phyloP scores from a whole-genome alignment of 2,329 filamentous ascomycete species.

The Amphichorda felina region DNA sequence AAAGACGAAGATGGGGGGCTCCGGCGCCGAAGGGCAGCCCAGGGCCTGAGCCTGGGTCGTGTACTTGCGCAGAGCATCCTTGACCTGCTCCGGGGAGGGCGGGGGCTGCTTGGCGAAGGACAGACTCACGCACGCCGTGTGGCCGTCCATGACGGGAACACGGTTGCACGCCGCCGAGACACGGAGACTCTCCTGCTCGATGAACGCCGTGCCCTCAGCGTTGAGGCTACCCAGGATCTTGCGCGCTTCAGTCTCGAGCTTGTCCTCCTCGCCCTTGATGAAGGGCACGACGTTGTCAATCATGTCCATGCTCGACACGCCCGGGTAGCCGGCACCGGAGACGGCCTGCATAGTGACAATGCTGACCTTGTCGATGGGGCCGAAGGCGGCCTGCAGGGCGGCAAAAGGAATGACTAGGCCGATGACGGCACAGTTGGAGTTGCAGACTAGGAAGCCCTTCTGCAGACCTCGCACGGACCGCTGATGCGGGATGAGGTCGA shows the following conservation, averaged over 20 bases:
- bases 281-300: slow-evolving; percentile 93
- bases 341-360: slow-evolving; percentile 94
- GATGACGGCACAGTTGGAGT: slow-evolving; percentile 96
- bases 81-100: slow-evolving; percentile 65
- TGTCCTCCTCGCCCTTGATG: slow-evolving; percentile 90
- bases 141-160: slow-evolving; percentile 89
- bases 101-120: slow-evolving; percentile 65
- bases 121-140: slow-evolving; percentile 88
- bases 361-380: slow-evolving; percentile 60
- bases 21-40: slow-evolving; percentile 78
- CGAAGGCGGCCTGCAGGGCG: slow-evolving; percentile 77
- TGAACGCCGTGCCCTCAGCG: slow-evolving; percentile 58
- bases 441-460: slow-evolving; percentile 91
- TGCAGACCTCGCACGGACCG: slow-evolving; percentile 58
- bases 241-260: slow-evolving; percentile 85
- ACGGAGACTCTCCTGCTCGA: slow-evolving; percentile 60
- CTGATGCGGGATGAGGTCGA: slow-evolving; percentile 84
- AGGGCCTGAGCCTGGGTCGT: slow-evolving; percentile 70
- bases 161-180: slow-evolving; percentile 86
- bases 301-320: slow-evolving; percentile 88
- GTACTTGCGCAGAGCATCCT: slow-evolving; percentile 69
- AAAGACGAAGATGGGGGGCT: slow-evolving; percentile 73
- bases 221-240: slow-evolving; percentile 83
- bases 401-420: slow-evolving; percentile 92
- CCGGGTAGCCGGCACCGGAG: slow-evolving; percentile 83